A percentile compares a stretch with the other conserved stretches of the same genome.
Conservation (phyloP, 2,329 filamentous ascomycete genomes). For the Phaeophleospora eucalypticola region DNA sequence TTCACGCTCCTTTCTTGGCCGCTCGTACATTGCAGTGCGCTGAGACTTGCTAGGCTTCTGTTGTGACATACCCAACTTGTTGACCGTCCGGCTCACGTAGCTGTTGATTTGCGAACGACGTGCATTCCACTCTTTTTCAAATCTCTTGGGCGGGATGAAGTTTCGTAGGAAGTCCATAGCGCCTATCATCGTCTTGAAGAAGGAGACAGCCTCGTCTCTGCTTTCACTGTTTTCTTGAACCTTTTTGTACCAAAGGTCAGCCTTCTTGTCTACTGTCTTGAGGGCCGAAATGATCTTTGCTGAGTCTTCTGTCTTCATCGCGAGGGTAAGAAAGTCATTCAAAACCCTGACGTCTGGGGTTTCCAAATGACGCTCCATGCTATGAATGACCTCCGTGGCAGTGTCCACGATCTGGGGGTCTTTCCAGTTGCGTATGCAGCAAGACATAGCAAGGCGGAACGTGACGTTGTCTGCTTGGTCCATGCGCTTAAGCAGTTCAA, state of each 20-base stretch:
- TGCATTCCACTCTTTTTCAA: slow-evolving; percentile 16
- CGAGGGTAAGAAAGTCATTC: slow-evolving; percentile 54
- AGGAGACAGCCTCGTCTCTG: slow-evolving; percentile 15
- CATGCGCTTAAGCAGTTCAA: slow-evolving; percentile 51
- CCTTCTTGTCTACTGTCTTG: slow-evolving; percentile 21
- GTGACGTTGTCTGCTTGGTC: slow-evolving; percentile 40
- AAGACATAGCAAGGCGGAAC: slow-evolving; percentile 68
- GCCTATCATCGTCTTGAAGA: slow-evolving; percentile 25
- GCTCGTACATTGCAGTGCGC: not conserved
- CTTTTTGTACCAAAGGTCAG: slow-evolving; percentile 16
- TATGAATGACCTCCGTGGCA: slow-evolving; percentile 60
- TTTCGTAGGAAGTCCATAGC: slow-evolving; percentile 29
- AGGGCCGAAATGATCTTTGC: slow-evolving; percentile 26
- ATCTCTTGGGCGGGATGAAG: slow-evolving; percentile 18
- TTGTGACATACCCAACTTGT: not conserved
- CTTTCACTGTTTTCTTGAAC: not conserved
- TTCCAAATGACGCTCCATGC: slow-evolving; percentile 51
- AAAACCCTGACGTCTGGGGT: slow-evolving; percentile 52
- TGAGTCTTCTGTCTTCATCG: slow-evolving; percentile 41
- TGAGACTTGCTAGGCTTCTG: not conserved
- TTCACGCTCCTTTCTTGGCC: not conserved
- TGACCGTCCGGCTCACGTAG: slow-evolving; percentile 13
- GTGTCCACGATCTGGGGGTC: slow-evolving; percentile 66
- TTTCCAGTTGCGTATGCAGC: slow-evolving; percentile 70
- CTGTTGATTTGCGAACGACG: slow-evolving; percentile 18